Percentiles rank a stretch among this genome's conserved stretches.
These are phyloP conservation scores for Chenopodium formosanum DNA, from an alignment of 148 eudicot genomes.

Conservation along the genomic window DNA sequence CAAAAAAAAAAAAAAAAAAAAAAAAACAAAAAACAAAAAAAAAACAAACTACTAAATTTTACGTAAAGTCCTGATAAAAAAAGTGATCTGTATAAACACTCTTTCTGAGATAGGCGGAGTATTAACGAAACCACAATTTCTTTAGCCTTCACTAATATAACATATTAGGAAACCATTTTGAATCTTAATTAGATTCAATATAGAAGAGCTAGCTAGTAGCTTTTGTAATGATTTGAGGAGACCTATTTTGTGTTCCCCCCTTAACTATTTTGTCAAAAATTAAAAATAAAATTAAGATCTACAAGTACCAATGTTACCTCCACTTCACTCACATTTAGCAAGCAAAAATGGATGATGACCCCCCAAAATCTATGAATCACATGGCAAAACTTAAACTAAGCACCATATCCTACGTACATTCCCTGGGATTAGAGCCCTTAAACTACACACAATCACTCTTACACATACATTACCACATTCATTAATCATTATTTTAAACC, in stretches of 20 bases:
- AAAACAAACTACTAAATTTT: too few relatives aligned
- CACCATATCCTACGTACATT: slow-evolving; percentile 16
- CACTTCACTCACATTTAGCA: not conserved
- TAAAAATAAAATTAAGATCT: not conserved
- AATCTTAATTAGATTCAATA: not conserved
- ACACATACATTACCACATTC: not conserved
- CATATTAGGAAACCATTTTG: not conserved
- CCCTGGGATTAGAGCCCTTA: slow-evolving; percentile 36
- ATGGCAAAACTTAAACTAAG: slow-evolving; percentile 11
- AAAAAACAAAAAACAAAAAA: too few relatives aligned
- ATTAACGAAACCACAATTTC: too few relatives aligned
- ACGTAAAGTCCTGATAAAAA: too few relatives aligned
- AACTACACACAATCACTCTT: slow-evolving; percentile 7
- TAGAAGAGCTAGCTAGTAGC: not conserved
- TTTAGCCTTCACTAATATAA: too few relatives aligned
- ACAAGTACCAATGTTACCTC: slow-evolving; percentile 20
- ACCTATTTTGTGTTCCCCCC: not conserved
- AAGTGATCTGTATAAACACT: too few relatives aligned
- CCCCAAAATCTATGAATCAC: slow-evolving; percentile 20
- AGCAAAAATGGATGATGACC: not conserved
- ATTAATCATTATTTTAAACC: not conserved
- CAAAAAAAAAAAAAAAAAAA: too few relatives aligned
- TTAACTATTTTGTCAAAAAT: not conserved
- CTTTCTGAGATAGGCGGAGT: too few relatives aligned
- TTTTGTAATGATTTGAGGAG: slow-evolving; percentile 15